Conservation (phyloP, 352 stramenopile species). For the Globisporangium megalacanthum region DNA sequence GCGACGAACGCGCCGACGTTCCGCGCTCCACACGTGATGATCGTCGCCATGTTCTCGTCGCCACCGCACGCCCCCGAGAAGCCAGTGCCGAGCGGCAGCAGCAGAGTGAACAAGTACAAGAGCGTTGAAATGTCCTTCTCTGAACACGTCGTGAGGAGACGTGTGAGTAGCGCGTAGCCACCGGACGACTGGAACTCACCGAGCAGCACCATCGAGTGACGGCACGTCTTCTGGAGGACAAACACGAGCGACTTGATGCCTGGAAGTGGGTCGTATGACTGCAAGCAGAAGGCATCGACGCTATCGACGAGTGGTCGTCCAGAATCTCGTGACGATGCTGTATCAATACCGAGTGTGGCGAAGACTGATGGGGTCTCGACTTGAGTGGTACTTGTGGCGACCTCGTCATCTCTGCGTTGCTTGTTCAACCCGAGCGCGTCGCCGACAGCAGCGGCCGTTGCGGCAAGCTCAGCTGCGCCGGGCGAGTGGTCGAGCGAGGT, state of each 20-base stretch:
- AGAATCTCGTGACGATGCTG: background rate
- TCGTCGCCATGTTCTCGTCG: constrained; percentile 31
- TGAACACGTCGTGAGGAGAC: constrained; percentile 30
- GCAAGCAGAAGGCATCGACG: constrained; percentile 24
- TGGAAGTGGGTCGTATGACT: constrained; percentile 39
- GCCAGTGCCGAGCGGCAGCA: constrained; percentile 55
- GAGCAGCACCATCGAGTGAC: constrained; percentile 53
- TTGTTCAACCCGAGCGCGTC: constrained; percentile 55
- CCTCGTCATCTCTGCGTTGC: background rate
- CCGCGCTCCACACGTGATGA: constrained; percentile 40
- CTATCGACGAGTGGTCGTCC: background rate
- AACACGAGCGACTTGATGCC: constrained; percentile 53
- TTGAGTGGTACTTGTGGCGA: background rate
- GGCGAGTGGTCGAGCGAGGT: background rate
- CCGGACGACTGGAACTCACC: constrained; percentile 61
- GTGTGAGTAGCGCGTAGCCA: constrained; percentile 50
- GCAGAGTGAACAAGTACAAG: constrained; percentile 42
- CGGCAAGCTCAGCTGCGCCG: background rate
- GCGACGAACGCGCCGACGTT: constrained; percentile 60
- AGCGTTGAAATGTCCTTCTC: constrained; percentile 38
- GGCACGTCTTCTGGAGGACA: constrained; percentile 56
- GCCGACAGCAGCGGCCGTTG: constrained; percentile 48
- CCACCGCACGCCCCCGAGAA: constrained; percentile 29
- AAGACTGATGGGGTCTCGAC: background rate
- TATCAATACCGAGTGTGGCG: background rate